A percentile compares a stretch with the other conserved stretches of the same genome.
These are phyloP conservation scores for Corinectria fuckeliana DNA, from an alignment of 2,329 filamentous ascomycete species.

Conservation along the genomic window DNA sequence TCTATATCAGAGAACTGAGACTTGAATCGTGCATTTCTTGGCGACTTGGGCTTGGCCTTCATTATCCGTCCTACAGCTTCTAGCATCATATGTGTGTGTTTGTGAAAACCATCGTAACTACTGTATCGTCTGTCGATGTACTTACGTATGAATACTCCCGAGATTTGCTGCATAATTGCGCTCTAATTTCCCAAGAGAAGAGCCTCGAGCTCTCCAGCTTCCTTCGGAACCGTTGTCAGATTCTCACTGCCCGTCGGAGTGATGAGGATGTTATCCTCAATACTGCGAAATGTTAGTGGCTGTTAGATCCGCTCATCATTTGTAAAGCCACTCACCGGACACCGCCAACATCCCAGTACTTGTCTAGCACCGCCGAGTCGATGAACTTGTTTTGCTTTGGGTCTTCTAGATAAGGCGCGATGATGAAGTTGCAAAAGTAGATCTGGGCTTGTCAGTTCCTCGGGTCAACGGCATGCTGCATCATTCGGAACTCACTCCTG, in stretches of 20 bases:
- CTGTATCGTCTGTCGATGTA: background rate
- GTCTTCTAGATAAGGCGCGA: constrained; percentile 78
- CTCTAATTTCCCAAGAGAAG: constrained; percentile 33
- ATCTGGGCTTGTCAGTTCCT: constrained; percentile 55
- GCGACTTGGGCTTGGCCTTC: no score
- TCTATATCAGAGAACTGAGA: no score
- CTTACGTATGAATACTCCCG: background rate
- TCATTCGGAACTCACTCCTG: constrained; percentile 66
- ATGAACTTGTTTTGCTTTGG: constrained; percentile 79
- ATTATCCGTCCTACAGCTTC: no score
- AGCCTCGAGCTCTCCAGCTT: constrained; percentile 65
- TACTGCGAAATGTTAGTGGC: constrained; percentile 45
- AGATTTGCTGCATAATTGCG: background rate
- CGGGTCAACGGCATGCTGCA: no score
- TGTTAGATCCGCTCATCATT: no score
- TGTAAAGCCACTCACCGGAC: constrained; percentile 60
- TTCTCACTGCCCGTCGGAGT: constrained; percentile 74
- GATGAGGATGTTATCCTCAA: constrained; percentile 76
- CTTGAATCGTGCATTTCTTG: no score
- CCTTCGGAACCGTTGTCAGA: constrained; percentile 74
- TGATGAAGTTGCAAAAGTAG: constrained; percentile 92
- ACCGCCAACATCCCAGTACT: constrained; percentile 83
- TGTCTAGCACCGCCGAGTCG: constrained; percentile 72
- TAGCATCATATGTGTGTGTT: background rate
- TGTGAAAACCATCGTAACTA: background rate